Evolutionary conservation across 768 basidiomycete species (phyloP).

Genomic region (Ramaria rubella): DNA sequence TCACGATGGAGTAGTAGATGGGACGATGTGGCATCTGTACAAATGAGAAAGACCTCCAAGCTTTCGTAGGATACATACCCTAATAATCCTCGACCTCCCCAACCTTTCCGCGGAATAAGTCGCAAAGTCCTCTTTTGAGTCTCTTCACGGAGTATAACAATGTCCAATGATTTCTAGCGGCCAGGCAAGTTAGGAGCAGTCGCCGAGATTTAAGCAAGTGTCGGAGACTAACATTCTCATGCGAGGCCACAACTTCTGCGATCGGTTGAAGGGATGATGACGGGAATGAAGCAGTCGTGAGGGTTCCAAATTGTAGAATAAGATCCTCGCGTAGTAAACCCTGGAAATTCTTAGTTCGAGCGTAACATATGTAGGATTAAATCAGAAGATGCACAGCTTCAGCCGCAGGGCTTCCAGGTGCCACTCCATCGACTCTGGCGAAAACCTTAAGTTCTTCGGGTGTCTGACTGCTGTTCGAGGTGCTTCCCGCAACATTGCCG

Average conservation of each 20-base stretch:
- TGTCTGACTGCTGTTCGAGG: constrained; percentile 12
- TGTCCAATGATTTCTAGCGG: constrained; percentile 49
- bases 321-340: constrained; percentile 64
- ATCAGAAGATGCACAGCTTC: constrained; percentile 57
- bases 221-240: constrained; percentile 61
- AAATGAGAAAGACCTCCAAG: background rate
- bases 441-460: constrained; percentile 42
- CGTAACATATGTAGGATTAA: background rate
- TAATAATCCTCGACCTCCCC: constrained; percentile 83
- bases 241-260: constrained; percentile 63
- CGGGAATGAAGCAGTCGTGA: constrained; percentile 49
- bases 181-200: background rate
- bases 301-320: constrained; percentile 62
- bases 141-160: constrained; percentile 51
- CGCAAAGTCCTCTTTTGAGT: constrained; percentile 38
- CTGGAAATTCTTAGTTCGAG: constrained; percentile 31
- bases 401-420: constrained; percentile 75
- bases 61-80: constrained; percentile 45
- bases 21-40: constrained; percentile 56
- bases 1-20: constrained; percentile 25
- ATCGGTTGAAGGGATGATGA: constrained; percentile 54
- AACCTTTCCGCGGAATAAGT: constrained; percentile 66
- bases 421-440: constrained; percentile 76
- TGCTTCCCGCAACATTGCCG: constrained; percentile 19
- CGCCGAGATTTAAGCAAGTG: background rate